A percentile compares a stretch with the other conserved stretches of the same genome.
These are phyloP conservation scores for Arxiozyma telluris DNA, from an alignment of 1,139 yeast genomes.

Conservation along the genomic window DNA sequence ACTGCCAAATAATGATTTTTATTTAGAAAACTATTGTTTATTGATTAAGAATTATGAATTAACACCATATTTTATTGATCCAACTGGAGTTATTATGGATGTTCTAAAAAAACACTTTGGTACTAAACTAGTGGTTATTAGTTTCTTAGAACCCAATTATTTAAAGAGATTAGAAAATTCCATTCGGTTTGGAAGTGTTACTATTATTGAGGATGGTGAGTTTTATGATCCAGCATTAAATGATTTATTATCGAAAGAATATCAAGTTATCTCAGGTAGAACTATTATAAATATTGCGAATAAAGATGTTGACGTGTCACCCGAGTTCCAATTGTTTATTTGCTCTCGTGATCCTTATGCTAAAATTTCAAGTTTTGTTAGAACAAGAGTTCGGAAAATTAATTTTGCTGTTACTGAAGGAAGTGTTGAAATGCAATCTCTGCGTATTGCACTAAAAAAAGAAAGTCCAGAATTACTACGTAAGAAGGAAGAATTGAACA, in stretches of 20 bases:
- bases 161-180: conserved; percentile 69
- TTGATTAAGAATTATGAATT: conserved; percentile 33
- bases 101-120: conserved; percentile 34
- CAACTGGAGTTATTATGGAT: conserved; percentile 43
- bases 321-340: conserved; percentile 52
- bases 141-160: conserved; percentile 67
- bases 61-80: conserved; percentile 65
- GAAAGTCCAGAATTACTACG: conserved; percentile 62
- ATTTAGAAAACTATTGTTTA: conserved; percentile 55
- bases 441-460: conserved; percentile 47
- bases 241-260: conserved; percentile 53
- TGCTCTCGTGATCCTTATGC: conserved; percentile 52
- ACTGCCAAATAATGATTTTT: conserved; percentile 48
- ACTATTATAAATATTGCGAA: conserved; percentile 51
- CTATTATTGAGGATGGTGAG: conserved; percentile 74
- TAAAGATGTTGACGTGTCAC: conserved; percentile 57
- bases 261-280: conserved; percentile 63
- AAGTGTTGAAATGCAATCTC: conserved; percentile 54
- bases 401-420: conserved; percentile 67
- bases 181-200: conserved; percentile 68
- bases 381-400: conserved; percentile 52
- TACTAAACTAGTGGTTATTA: conserved; percentile 45
- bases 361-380: conserved; percentile 44
- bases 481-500: conserved; percentile 45
- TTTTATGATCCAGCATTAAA: conserved; percentile 65